phyloP scores from a whole-genome alignment of 805 yeast genomes.

The Wickerhamomyces subpelliculosus region DNA sequence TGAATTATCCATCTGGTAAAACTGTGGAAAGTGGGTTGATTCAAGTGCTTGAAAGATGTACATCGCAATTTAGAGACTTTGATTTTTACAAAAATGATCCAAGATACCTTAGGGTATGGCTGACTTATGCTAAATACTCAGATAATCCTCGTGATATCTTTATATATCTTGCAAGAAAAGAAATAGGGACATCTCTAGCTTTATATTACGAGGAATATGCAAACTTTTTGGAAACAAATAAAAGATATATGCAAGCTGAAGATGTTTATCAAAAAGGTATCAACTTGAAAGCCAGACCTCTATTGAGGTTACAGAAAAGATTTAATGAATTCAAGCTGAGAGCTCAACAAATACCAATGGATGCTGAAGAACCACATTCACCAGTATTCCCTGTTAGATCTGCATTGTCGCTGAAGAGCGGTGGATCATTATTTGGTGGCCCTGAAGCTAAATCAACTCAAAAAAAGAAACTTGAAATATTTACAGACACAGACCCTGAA shows the following conservation, averaged over 20 bases:
- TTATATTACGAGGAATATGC: conserved; percentile 79
- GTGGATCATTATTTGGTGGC: conserved; percentile 16
- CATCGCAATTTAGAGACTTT: conserved; percentile 58
- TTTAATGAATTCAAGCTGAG: conserved; percentile 40
- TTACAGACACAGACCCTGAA: conserved; percentile 10
- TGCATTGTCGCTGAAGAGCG: conserved; percentile 33
- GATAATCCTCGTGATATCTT: conserved; percentile 69
- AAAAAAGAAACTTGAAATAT: conserved; percentile 15
- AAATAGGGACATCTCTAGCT: conserved; percentile 63
- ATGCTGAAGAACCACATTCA: conserved; percentile 25
- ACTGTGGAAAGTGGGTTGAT: conserved; percentile 60
- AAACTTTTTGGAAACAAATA: conserved; percentile 44
- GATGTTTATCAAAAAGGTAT: conserved; percentile 56
- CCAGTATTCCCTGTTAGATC: conserved; percentile 28
- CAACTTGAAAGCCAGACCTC: conserved; percentile 58
- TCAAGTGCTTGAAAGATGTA: conserved; percentile 60
- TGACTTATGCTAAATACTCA: conserved; percentile 62
- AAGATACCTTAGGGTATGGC: conserved; percentile 74
- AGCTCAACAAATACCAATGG: conserved; percentile 18
- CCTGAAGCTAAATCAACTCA: conserved; percentile 8
- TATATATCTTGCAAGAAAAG: conserved; percentile 60
- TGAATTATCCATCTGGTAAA: conserved; percentile 54
- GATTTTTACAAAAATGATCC: conserved; percentile 74
- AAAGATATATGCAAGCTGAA: conserved; percentile 46
- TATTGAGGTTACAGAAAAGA: conserved; percentile 33